phyloP scores from a whole-genome alignment of 2,329 filamentous ascomycete species.

The Calonectria multiphialidica region DNA sequence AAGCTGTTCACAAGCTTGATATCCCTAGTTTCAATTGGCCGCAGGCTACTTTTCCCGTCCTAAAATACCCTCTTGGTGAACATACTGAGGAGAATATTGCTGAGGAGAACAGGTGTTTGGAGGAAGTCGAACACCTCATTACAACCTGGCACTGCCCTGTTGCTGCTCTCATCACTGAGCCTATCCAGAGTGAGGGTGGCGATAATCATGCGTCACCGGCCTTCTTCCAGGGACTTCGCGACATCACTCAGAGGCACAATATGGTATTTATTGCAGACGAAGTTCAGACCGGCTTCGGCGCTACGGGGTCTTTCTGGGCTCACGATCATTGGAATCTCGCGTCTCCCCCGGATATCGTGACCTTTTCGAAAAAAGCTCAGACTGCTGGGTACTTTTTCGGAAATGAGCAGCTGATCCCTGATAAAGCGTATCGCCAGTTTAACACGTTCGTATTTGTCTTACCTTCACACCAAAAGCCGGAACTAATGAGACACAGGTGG shows the following conservation, averaged over 20 bases:
- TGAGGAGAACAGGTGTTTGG: constrained; percentile 79
- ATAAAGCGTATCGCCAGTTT: constrained; percentile 87
- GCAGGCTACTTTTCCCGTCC: constrained; percentile 79
- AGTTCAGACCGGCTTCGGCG: constrained; percentile 81
- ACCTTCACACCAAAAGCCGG: too few species aligned
- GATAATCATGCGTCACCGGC: too few species aligned
- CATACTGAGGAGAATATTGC: constrained; percentile 75
- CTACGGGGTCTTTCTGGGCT: constrained; percentile 88
- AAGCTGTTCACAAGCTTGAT: too few species aligned
- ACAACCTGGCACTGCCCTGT: too few species aligned
- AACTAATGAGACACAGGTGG: constrained; percentile 59
- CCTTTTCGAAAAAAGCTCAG: constrained; percentile 88
- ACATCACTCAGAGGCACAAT: too few species aligned
- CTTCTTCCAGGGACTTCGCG: too few species aligned
- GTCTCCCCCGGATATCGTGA: constrained; percentile 83
- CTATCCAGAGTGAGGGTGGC: too few species aligned
- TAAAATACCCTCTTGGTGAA: constrained; percentile 83
- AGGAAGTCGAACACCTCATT: constrained; percentile 79
- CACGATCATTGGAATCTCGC: constrained; percentile 84
- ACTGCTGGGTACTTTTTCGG: constrained; percentile 86
- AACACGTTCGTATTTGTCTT: constrained; percentile 66
- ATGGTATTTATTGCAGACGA: too few species aligned
- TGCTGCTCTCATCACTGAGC: too few species aligned
- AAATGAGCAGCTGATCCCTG: constrained; percentile 77
- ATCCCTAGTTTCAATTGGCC: constrained; percentile 90